Conservation (phyloP, 2,329 filamentous ascomycete genomes). For the Leptographium wingfieldii region DNA sequence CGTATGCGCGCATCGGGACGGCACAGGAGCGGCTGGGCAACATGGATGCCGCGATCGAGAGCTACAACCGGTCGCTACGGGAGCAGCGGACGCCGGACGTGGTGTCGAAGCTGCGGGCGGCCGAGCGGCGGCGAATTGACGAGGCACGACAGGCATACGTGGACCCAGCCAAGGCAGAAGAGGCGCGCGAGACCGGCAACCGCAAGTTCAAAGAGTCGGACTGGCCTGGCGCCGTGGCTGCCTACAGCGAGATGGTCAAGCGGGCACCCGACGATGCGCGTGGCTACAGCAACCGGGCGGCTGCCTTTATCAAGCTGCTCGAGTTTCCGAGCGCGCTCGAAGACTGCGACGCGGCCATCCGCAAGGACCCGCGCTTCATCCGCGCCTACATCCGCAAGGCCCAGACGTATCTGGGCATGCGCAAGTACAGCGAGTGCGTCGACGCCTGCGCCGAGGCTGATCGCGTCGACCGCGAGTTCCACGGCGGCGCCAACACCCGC, state of each 20-base stretch:
- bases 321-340: slow-evolving; percentile 87
- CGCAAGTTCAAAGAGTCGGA: slow-evolving; percentile 94
- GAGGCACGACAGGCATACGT: slow-evolving; percentile 69
- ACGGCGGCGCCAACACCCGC: slow-evolving; percentile 63
- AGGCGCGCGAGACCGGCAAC: slow-evolving; percentile 89
- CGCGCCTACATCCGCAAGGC: slow-evolving; percentile 94
- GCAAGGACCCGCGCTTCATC: slow-evolving; percentile 84
- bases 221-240: slow-evolving; percentile 88
- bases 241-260: slow-evolving; percentile 95
- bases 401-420: slow-evolving; percentile 92
- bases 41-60: slow-evolving; percentile 64
- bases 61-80: slow-evolving; percentile 87
- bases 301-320: slow-evolving; percentile 92
- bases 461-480: slow-evolving; percentile 57
- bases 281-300: slow-evolving; percentile 94
- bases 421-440: slow-evolving; percentile 90
- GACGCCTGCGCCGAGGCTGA: slow-evolving; percentile 77
- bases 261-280: slow-evolving; percentile 84
- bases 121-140: slow-evolving; percentile 76
- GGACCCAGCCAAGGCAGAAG: slow-evolving; percentile 82
- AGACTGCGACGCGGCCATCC: slow-evolving; percentile 85
- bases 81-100: slow-evolving; percentile 95
- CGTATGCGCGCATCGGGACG: slow-evolving; percentile 90
- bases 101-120: slow-evolving; percentile 78
- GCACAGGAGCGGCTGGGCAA: slow-evolving; percentile 87